Base-by-base conservation (phyloP, 441 rosid species). In the Euphorbia schlechtendalii region DNA sequence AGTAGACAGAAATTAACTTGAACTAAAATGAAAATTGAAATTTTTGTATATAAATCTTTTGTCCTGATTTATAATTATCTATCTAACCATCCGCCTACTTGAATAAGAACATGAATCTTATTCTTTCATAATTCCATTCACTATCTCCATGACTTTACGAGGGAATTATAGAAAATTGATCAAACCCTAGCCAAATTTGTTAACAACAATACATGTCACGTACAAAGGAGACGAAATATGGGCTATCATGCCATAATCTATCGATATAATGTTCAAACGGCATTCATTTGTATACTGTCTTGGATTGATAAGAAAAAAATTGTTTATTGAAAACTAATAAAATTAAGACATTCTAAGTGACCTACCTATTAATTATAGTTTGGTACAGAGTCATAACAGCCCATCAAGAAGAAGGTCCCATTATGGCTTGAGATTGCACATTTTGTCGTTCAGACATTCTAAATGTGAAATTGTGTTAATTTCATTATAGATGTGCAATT, bases 141-240 rank as follows among this genome's bases (percentile, higher is more conserved):
- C 46, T 10, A 11, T 2, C 46, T 41, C 3, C 17, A 4, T 41
- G 15, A 41, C 46, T 13, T 27, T 1, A 14, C 0, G 38, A 52
- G 55, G 22, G 61, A 67, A 58, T 61, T 38, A 43, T 59, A 60
- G 56, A 51, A 58, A 24, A 3, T 55, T 5, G 58, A 17, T 49
- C 24, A 13, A 20, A 6, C 13, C 5, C 18, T 6, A 8, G 25
- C 54, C 0, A 8, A 20, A 20, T 6, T 49, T 8, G 22, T 15
- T 48, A 6, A 30, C 48, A 69, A 36, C 78, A 68, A 63, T 46
- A 65, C 73, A 70, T 64, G 74, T 78, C 80, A 64, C 8, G 14
- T 21, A 28, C 46, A 3, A 17, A 52, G 59, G 21, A 63, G 55
- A 20, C 46, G 69, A 63, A 58, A 63, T 49, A 60, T 68, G 76